These are phyloP conservation scores for Diaporthe citrichinensis DNA, from an alignment of 2,329 filamentous ascomycete species.

Conservation along the genomic window DNA sequence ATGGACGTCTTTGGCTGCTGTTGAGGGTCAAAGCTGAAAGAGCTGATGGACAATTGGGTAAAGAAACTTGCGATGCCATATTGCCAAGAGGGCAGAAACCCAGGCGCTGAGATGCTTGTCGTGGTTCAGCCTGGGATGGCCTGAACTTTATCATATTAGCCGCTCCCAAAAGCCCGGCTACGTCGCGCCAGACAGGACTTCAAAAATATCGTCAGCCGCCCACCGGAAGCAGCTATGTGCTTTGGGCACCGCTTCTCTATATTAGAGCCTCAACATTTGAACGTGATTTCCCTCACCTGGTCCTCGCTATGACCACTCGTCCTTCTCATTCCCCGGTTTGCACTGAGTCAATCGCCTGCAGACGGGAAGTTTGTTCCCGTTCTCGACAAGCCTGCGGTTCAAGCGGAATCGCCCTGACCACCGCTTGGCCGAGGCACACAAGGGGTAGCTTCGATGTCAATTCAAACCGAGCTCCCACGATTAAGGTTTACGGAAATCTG, in stretches of 20 bases:
- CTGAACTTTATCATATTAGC: not conserved
- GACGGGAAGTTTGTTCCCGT: conserved; percentile 12
- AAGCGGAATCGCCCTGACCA: conserved; percentile 1
- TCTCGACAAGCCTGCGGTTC: conserved; percentile 20
- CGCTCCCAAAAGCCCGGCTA: conserved; percentile 3
- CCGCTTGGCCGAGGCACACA: conserved; percentile 13
- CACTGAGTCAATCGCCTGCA: conserved; percentile 26
- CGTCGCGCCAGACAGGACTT: not conserved
- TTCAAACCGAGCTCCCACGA: not conserved
- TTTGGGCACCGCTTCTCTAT: not conserved
- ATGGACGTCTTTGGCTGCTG: not conserved
- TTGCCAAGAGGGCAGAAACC: conserved; percentile 9
- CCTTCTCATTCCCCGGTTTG: not conserved
- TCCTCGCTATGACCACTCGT: conserved; percentile 4
- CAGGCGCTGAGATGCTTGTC: conserved; percentile 7
- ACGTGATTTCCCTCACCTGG: not conserved
- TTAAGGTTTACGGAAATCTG: not conserved
- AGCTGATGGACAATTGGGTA: not conserved
- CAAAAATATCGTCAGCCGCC: not conserved
- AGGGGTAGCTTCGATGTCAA: not conserved
- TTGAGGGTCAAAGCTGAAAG: conserved; percentile 5
- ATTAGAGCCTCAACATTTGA: not conserved
- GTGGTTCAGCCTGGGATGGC: not conserved
- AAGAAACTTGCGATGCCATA: conserved; percentile 9
- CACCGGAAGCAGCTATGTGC: not conserved